Conservation (phyloP, 1,284 basidiomycete species). For the Leccinum pachyderme region DNA sequence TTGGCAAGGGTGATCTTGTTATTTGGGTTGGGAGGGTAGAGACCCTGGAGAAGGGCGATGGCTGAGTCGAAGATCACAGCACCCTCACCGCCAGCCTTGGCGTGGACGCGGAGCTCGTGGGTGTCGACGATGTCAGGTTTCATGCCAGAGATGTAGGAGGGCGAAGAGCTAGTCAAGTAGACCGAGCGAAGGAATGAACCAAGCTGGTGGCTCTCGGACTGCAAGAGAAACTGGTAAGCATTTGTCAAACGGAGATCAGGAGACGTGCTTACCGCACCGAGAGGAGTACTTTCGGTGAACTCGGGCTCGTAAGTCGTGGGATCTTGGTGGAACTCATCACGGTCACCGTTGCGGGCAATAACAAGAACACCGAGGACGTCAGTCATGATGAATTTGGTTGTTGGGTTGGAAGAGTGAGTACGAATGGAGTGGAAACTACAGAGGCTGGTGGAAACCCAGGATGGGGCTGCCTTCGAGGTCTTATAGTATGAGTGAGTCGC, state of each 20-base stretch:
- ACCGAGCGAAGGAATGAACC: constrained; percentile 64
- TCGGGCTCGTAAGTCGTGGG: constrained; percentile 66
- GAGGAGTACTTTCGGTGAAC: constrained; percentile 78
- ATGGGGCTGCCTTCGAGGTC: constrained; percentile 8
- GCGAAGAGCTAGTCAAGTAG: constrained; percentile 65
- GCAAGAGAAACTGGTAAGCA: constrained; percentile 1
- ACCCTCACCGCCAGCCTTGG: constrained; percentile 83
- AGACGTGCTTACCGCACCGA: constrained; percentile 64
- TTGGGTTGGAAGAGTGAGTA: constrained; percentile 13
- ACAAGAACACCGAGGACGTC: constrained; percentile 79
- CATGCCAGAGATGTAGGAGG: constrained; percentile 68
- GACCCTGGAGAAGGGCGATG: constrained; percentile 74
- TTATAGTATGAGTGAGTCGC: constrained; percentile 28
- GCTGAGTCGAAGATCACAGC: constrained; percentile 82
- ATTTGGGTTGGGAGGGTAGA: constrained; percentile 70
- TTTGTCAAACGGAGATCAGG: neutral
- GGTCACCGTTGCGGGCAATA: constrained; percentile 83
- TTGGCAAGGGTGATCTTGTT: constrained; percentile 78
- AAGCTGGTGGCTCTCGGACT: constrained; percentile 73
- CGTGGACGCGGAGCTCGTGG: constrained; percentile 67
- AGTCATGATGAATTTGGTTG: constrained; percentile 41
- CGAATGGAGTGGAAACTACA: constrained; percentile 18
- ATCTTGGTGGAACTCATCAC: constrained; percentile 68
- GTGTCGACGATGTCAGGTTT: constrained; percentile 66
- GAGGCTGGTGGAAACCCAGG: constrained; percentile 15